These are phyloP conservation scores for Solanum medicagineum DNA, from an alignment of 257 asterid genomes.

Conservation along the genomic window DNA sequence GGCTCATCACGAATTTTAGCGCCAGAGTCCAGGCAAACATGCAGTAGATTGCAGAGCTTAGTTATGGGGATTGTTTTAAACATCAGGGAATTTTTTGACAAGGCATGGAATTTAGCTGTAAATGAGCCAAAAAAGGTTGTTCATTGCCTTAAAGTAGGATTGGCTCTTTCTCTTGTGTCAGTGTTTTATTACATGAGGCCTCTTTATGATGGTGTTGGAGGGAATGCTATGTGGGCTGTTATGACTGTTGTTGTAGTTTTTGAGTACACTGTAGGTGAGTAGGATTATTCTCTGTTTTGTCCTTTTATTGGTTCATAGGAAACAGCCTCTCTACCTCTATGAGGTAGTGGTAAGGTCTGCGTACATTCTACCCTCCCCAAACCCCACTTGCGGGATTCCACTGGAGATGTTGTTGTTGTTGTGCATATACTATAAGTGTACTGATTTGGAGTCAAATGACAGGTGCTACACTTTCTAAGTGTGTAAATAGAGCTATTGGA, in stretches of 20 bases:
- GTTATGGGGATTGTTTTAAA: slow-evolving; percentile 3
- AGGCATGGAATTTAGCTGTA: slow-evolving; percentile 50
- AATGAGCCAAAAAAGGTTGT: slow-evolving; percentile 56
- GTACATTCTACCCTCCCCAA: too few species aligned
- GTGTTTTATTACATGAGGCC: slow-evolving; percentile 77
- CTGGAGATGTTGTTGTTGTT: neutral
- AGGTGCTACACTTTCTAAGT: slow-evolving; percentile 63
- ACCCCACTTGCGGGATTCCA: too few species aligned
- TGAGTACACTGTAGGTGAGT: slow-evolving; percentile 73
- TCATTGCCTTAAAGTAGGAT: slow-evolving; percentile 65
- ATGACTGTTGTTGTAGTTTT: slow-evolving; percentile 82
- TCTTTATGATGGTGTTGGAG: slow-evolving; percentile 67
- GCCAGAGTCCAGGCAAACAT: slow-evolving; percentile 6
- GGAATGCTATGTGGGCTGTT: slow-evolving; percentile 86
- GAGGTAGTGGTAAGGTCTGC: too few species aligned
- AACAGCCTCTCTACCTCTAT: too few species aligned
- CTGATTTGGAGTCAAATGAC: neutral
- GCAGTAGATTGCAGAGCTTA: slow-evolving; percentile 5
- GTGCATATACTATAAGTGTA: neutral
- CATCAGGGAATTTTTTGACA: slow-evolving; percentile 27
- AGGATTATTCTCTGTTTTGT: neutral
- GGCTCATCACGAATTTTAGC: slow-evolving; percentile 35
- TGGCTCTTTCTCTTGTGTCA: slow-evolving; percentile 67
- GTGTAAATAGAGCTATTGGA: slow-evolving; percentile 54
- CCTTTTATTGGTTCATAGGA: neutral